Percentiles rank a stretch among this genome's conserved stretches.
phyloP scores from a whole-genome alignment of 768 basidiomycete species.

The Panellus pusillus region DNA sequence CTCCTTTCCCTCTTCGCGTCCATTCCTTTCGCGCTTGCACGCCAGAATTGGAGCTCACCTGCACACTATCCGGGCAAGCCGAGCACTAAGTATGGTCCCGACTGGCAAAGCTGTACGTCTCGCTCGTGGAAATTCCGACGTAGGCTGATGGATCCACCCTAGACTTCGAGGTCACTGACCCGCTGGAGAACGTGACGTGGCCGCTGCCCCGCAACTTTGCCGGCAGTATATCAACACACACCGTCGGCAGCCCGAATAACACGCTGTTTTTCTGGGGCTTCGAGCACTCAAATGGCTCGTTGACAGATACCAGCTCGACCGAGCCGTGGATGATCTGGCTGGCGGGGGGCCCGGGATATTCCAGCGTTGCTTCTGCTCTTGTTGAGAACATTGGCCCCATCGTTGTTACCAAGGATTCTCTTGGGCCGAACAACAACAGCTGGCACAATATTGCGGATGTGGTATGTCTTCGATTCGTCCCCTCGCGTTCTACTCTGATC shows the following conservation, averaged over 20 bases:
- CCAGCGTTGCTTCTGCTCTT: slow-evolving; percentile 6
- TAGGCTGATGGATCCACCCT: background rate
- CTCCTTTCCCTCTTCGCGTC: slow-evolving; percentile 2
- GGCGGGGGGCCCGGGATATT: slow-evolving; percentile 10
- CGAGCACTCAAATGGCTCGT: slow-evolving; percentile 36
- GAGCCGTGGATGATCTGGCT: slow-evolving; percentile 41
- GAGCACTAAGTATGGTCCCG: slow-evolving; percentile 28
- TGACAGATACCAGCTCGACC: slow-evolving; percentile 28
- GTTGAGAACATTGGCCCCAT: slow-evolving; percentile 12
- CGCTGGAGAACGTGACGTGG: slow-evolving; percentile 35
- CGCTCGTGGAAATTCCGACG: background rate
- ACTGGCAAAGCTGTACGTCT: slow-evolving; percentile 33
- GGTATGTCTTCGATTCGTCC: background rate
- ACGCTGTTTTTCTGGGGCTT: slow-evolving; percentile 43
- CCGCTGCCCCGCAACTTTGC: slow-evolving; percentile 34
- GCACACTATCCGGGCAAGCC: slow-evolving; percentile 42
- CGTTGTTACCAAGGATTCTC: slow-evolving; percentile 8
- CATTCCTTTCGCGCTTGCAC: slow-evolving; percentile 15
- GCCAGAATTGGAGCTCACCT: slow-evolving; percentile 35
- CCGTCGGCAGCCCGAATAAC: slow-evolving; percentile 34
- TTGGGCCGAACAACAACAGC: slow-evolving; percentile 11
- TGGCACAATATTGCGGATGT: slow-evolving; percentile 15
- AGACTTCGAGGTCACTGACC: slow-evolving; percentile 37
- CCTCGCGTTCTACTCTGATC: too few species aligned
- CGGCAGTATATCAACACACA: slow-evolving; percentile 34